Base-by-base conservation (phyloP, 805 yeast species). In the Blastobotrys terrestris region DNA sequence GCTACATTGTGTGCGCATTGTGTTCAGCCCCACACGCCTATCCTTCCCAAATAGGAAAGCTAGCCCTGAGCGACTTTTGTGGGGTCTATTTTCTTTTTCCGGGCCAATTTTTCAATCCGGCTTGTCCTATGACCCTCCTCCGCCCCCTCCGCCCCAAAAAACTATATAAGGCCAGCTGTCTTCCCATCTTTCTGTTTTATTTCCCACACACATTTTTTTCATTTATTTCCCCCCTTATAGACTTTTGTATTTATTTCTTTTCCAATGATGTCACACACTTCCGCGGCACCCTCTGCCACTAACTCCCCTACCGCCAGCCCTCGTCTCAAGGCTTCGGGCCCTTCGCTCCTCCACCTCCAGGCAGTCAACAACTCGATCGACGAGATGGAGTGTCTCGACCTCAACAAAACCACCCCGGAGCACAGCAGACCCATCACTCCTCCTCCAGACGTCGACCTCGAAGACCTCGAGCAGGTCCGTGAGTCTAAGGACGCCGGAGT, bases 401-500 rank as follows among this genome's bases (percentile, higher is more conserved):
- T 44, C 13, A 16, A 16, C 46, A 40, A 40, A 7, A n/a, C 43
- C 14, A n/a, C 43, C 14, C 11, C 21, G 11, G 46, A 19, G 21
- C 20, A 44, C 4, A 18, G 13, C 15, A 14, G 26, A 14, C 31
- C 21, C 3, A n/a, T 44, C 20, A 44, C 46, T 20, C 46, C 46
- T 44, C 46, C 46, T 4, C 46, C 31, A 6, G 46, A 44, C 13
- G 46, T 14, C 7, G 46, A 44, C 21, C 26, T 18, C 21, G 21
- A 44, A 14, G 15, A 16, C 31, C n/a, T 21, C 31, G 31, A 18
- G 5, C 46, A 18, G 18, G 26, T 18, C 22, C 46, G 15, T 8
- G 46, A 44, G 46, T 44, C 15, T 22, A 44, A 21, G 21, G 15
- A 18, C 54, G 70, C n/a, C 61, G 68, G 58, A 52, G 53, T 22